These are phyloP conservation scores for Eremothecium gossypii DNA, from an alignment of 1,139 yeast genomes.

Conservation along the genomic window DNA sequence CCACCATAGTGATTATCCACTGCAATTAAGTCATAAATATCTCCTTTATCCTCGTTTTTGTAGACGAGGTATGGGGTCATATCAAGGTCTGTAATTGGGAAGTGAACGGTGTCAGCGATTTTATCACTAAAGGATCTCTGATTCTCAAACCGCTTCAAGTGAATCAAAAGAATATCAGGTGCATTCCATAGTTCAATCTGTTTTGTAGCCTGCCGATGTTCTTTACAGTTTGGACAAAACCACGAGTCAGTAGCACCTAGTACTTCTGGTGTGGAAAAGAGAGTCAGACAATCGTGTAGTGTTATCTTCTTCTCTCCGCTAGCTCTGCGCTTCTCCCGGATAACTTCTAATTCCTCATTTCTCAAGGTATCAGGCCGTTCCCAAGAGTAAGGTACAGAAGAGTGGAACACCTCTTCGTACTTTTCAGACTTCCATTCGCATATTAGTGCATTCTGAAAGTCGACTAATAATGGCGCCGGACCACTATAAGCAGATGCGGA, in stretches of 20 bases:
- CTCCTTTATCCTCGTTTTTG: conserved; percentile 31
- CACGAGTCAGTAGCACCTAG: conserved; percentile 85
- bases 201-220: conserved; percentile 84
- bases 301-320: conserved; percentile 44
- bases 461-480: conserved; percentile 14
- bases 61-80: conserved; percentile 48
- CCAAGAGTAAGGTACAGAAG: conserved; percentile 45
- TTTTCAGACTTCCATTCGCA: conserved; percentile 60
- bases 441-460: conserved; percentile 43
- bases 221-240: conserved; percentile 88
- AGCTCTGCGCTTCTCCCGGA: conserved; percentile 33
- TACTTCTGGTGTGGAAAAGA: conserved; percentile 76
- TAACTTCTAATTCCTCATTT: conserved; percentile 45
- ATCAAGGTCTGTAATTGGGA: conserved; percentile 80
- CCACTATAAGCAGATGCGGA: neutral
- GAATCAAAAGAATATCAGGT: conserved; percentile 85
- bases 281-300: conserved; percentile 62
- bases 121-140: conserved; percentile 83
- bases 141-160: conserved; percentile 81
- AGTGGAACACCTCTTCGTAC: conserved; percentile 44
- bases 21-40: conserved; percentile 74
- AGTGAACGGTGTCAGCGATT: conserved; percentile 73
- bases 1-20: conserved; percentile 97
- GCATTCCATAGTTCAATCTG: conserved; percentile 85
- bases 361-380: conserved; percentile 39